These are phyloP conservation scores for Austroboletus niveus DNA, from an alignment of 1,284 basidiomycete species.

Conservation along the genomic window DNA sequence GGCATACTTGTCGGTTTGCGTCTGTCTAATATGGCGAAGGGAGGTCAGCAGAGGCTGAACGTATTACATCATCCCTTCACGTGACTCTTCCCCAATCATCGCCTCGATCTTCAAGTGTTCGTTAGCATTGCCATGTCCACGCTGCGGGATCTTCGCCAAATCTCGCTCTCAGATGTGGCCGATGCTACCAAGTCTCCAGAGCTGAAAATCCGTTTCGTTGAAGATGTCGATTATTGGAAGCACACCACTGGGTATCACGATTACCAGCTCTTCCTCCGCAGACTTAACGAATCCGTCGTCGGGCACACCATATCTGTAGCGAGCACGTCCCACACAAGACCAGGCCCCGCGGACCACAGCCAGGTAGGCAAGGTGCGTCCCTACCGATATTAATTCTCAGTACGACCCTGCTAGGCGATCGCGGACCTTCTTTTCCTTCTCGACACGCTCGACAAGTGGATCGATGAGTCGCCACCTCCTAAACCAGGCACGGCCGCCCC, in stretches of 20 bases:
- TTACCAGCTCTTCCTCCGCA: constrained; percentile 70
- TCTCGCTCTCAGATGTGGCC: constrained; percentile 38
- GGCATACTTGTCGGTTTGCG: constrained; percentile 38
- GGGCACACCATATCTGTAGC: constrained; percentile 54
- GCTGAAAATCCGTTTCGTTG: constrained; percentile 63
- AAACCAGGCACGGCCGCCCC: constrained; percentile 62
- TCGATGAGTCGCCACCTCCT: constrained; percentile 78
- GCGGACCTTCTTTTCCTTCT: constrained; percentile 55
- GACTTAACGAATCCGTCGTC: constrained; percentile 72
- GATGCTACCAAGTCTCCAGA: constrained; percentile 33
- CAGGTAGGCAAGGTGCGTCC: constrained; percentile 15
- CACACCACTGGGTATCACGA: constrained; percentile 66
- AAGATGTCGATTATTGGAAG: constrained; percentile 69
- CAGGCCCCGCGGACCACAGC: constrained; percentile 10
- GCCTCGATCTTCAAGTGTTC: no score
- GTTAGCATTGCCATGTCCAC: constrained; percentile 5
- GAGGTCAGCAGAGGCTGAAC: neutral
- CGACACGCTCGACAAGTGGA: constrained; percentile 73
- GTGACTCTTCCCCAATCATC: constrained; percentile 6
- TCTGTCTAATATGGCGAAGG: no score
- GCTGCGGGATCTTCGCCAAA: constrained; percentile 42
- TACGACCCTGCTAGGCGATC: constrained; percentile 43
- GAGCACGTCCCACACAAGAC: constrained; percentile 16
- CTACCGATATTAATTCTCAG: constrained; percentile 8
- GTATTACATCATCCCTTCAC: constrained; percentile 27